Evolutionary conservation across 345 rosid genomes (phyloP).

Genomic region (Syzygium grande): DNA sequence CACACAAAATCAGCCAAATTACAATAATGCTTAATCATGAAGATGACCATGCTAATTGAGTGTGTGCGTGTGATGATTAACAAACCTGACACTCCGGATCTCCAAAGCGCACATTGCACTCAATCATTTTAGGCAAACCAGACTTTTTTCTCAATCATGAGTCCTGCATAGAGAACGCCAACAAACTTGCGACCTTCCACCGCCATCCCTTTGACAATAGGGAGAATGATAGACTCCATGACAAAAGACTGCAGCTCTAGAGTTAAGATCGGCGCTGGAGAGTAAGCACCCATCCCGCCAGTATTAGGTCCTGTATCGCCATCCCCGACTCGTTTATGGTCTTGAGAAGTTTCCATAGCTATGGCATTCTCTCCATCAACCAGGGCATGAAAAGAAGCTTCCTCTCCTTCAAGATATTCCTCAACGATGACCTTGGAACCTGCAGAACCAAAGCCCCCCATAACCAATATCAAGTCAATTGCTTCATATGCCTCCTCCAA

Average conservation of each 20-base stretch:
- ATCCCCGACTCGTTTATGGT: conserved; percentile 94
- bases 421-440: conserved; percentile 68
- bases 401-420: conserved; percentile 91
- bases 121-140: conserved; percentile 89
- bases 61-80: background rate
- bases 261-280: conserved; percentile 78
- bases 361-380: conserved; percentile 94
- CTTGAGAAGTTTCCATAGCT: conserved; percentile 89
- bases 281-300: conserved; percentile 98
- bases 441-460: conserved; percentile 75
- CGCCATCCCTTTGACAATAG: conserved; percentile 86
- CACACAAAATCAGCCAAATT: background rate
- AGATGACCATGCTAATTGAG: background rate
- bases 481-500: conserved; percentile 82
- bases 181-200: conserved; percentile 83
- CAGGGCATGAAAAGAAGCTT: conserved; percentile 84
- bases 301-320: conserved; percentile 94
- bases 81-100: conserved; percentile 96
- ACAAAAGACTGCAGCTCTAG: conserved; percentile 57
- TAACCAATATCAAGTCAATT: conserved; percentile 74
- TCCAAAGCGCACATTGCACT: conserved; percentile 96
- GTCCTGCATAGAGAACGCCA: conserved; percentile 86
- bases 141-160: conserved; percentile 91
- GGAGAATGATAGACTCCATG: conserved; percentile 78
- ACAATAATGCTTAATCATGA: background rate